These are phyloP conservation scores for Endogone sp. DNA, from an alignment of 192 early-diverging fungal species.

Conservation along the genomic window DNA sequence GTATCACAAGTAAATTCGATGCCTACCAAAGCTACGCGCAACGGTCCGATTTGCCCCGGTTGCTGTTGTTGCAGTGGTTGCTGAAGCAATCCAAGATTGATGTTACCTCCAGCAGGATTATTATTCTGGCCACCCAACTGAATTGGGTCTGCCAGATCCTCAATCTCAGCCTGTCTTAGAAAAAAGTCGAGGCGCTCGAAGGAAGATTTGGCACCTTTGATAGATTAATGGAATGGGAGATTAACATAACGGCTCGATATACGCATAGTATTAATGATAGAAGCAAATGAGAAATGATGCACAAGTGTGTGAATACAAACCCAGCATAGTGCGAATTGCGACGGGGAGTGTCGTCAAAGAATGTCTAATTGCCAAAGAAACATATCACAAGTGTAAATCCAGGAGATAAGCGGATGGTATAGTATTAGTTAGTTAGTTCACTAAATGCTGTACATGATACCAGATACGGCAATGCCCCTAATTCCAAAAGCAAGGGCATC, in stretches of 20 bases:
- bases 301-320: background rate
- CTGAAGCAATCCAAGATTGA: background rate
- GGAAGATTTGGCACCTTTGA: conserved; percentile 45
- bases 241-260: background rate
- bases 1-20: background rate
- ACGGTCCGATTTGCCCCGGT: background rate
- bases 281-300: too few relatives aligned
- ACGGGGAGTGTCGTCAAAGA: conserved; percentile 63
- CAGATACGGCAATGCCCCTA: background rate
- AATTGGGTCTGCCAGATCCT: conserved; percentile 21
- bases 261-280: too few relatives aligned
- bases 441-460: background rate
- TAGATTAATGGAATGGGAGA: background rate
- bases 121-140: background rate
- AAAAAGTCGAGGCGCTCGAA: conserved; percentile 57
- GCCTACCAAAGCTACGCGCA: background rate
- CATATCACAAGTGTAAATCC: background rate
- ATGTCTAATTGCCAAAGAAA: conserved; percentile 32
- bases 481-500: background rate
- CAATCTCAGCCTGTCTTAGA: conserved; percentile 57
- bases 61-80: background rate
- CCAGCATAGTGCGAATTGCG: conserved; percentile 50
- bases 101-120: too few relatives aligned
- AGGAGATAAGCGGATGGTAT: background rate
- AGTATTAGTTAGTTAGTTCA: background rate